phyloP scores from a whole-genome alignment of 2,329 filamentous ascomycete species.

The Aspergillus hortae region DNA sequence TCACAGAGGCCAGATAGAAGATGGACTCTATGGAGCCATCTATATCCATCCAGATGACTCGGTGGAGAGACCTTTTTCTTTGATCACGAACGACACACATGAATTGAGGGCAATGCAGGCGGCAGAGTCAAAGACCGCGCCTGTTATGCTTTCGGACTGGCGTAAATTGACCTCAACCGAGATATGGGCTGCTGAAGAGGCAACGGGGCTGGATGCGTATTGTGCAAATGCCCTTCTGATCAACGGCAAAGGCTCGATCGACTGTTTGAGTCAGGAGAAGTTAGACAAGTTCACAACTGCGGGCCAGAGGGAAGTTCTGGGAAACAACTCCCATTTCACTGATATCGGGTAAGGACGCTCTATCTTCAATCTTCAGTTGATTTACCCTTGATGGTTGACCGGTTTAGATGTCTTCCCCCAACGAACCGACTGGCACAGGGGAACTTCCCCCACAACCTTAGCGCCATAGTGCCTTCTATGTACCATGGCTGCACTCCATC shows the following conservation, averaged over 20 bases:
- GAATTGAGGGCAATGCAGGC: constrained; percentile 43
- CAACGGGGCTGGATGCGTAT: constrained; percentile 37
- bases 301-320: constrained; percentile 9
- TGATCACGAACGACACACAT: constrained; percentile 41
- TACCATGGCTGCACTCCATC: constrained; percentile 45
- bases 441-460: constrained; percentile 15
- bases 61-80: constrained; percentile 45
- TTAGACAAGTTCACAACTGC: constrained; percentile 36
- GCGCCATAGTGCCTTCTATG: constrained; percentile 22
- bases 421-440: constrained; percentile 13
- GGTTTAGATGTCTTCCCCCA: constrained; percentile 17
- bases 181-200: constrained; percentile 25
- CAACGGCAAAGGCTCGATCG: constrained; percentile 56
- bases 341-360: constrained; percentile 15
- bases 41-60: constrained; percentile 41
- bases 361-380: not conserved
- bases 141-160: constrained; percentile 55
- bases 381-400: not conserved
- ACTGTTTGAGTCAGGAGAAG: constrained; percentile 46
- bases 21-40: constrained; percentile 57
- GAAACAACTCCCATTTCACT: constrained; percentile 11
- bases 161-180: constrained; percentile 51
- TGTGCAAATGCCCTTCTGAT: constrained; percentile 59
- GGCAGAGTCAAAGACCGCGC: constrained; percentile 46
- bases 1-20: constrained; percentile 52